Base-by-base conservation (phyloP, 371 early-diverging fungal genomes). In the Mortierella sp. region DNA sequence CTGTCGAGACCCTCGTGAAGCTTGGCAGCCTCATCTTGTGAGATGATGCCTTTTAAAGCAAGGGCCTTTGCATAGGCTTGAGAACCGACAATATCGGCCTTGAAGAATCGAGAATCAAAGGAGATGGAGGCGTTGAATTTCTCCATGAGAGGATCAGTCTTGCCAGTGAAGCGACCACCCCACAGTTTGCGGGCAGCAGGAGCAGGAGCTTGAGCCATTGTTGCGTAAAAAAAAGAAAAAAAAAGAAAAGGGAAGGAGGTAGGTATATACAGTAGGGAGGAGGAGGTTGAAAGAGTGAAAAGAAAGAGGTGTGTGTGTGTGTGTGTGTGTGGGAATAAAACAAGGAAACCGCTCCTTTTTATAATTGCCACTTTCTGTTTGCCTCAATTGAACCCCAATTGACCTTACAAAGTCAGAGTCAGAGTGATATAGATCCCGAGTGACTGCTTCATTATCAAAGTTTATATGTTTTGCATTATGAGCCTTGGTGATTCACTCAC, bases 111-210 rank as follows among this genome's bases (percentile, higher is more conserved):
- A 38, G 91, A 91, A 84, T 98, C 99, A 85, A 96, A 97, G 73
- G 90, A 87, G 72, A 98, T 94, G 19, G 97, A 97, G 67, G 94
- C 96, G 83, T 98, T 98, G 87, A 98, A 97, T 52, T 90, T 92
- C 67, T 96, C 95, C 99, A 98, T 98, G 21, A 97, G 84, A 22
- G 99, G 97, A 84, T 98, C 98, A 55, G 92, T 96, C 66, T 91
- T 93, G 67, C 96, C 97, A 10, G 93, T 88, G 85, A 95, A 95
- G 45, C 95, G 93, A 16, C 96, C 96, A 52, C 96, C 95, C 95
- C 95, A 94, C 60, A 94, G 89, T 73, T 93, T 93, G 55, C 82
- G 82, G 55, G 73, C 72, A n/a, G 81, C 70, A 53, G 70, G 70
- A 28, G 72, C 59, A 24, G 55, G 48, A 13, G 48, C 24, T 40